Percentiles rank a stretch among this genome's conserved stretches.
phyloP scores from a whole-genome alignment of 805 yeast species.

The Sungouiella thailandica region DNA sequence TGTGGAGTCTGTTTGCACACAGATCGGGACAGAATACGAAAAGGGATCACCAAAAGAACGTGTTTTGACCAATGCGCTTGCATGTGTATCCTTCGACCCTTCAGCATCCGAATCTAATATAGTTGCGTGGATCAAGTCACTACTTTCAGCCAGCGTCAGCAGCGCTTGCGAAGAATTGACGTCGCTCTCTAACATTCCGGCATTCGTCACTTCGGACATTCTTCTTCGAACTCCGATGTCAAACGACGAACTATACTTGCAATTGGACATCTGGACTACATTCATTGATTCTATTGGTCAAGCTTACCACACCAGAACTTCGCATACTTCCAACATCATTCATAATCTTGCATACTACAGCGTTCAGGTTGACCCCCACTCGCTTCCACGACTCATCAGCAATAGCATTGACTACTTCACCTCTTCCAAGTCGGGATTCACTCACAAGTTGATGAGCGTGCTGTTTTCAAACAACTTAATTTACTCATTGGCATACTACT shows the following conservation, averaged over 20 bases:
- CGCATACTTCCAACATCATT: constrained; percentile 16
- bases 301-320: constrained; percentile 16
- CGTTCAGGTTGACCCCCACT: constrained; percentile 19
- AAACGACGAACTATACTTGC: constrained; percentile 27
- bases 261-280: constrained; percentile 32
- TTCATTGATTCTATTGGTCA: constrained; percentile 20
- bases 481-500: constrained; percentile 21
- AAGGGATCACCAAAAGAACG: neutral
- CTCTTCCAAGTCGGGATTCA: constrained; percentile 17
- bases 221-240: constrained; percentile 33
- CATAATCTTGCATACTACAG: constrained; percentile 26
- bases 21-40: no score
- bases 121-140: constrained; percentile 27
- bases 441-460: constrained; percentile 12
- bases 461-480: constrained; percentile 15
- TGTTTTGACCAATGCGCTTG: constrained; percentile 1
- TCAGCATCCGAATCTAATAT: constrained; percentile 4
- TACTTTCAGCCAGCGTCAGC: constrained; percentile 25
- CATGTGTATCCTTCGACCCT: neutral
- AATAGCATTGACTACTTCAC: constrained; percentile 16
- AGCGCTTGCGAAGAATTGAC: constrained; percentile 29
- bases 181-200: constrained; percentile 29
- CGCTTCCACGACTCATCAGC: constrained; percentile 16
- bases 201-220: constrained; percentile 35
- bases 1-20: neutral